Percentiles rank a stretch among this genome's conserved stretches.
Conservation (phyloP, 106 monocot species). For the Platanthera zijinensis region DNA sequence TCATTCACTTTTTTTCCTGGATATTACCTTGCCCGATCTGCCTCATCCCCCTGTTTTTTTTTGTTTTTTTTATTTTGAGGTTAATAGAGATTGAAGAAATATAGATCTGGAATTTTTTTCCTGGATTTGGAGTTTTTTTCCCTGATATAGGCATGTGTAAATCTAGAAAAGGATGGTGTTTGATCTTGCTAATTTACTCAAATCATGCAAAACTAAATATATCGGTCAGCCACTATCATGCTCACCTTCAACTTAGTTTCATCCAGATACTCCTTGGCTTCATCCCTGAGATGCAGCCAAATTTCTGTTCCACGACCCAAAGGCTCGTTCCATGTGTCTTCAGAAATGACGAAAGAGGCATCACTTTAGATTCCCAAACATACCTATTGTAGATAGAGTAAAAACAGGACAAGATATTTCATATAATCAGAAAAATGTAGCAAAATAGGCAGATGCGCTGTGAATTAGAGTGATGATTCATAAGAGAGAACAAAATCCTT, state of each 20-base stretch:
- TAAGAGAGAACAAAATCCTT: constrained; percentile 19
- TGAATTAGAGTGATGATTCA: neutral
- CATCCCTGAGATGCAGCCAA: constrained; percentile 76
- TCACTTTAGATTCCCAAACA: constrained; percentile 99
- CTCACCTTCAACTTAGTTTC: constrained; percentile 83
- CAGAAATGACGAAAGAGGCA: constrained; percentile 88
- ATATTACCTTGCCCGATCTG: too few relatives aligned
- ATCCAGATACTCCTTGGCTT: constrained; percentile 90
- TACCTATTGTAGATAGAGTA: constrained; percentile 26
- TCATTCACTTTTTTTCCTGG: too few relatives aligned
- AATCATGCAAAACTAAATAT: neutral
- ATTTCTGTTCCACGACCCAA: constrained; percentile 94
- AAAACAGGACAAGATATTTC: neutral
- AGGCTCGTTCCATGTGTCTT: constrained; percentile 97
- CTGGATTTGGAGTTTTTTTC: too few relatives aligned
- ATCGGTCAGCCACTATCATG: neutral
- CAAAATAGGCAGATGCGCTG: neutral
- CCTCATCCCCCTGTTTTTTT: too few relatives aligned
- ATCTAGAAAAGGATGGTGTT: too few relatives aligned
- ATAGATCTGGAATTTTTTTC: too few relatives aligned
- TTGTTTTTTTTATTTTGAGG: too few relatives aligned
- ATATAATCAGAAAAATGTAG: neutral
- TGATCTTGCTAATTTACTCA: too few relatives aligned
- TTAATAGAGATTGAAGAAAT: too few relatives aligned
- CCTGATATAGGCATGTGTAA: too few relatives aligned